Evolutionary conservation across 2,329 filamentous ascomycete genomes (phyloP), one percentile per base, ranked within the genome.

Genomic region (Cladobotryum protrusum): DNA sequence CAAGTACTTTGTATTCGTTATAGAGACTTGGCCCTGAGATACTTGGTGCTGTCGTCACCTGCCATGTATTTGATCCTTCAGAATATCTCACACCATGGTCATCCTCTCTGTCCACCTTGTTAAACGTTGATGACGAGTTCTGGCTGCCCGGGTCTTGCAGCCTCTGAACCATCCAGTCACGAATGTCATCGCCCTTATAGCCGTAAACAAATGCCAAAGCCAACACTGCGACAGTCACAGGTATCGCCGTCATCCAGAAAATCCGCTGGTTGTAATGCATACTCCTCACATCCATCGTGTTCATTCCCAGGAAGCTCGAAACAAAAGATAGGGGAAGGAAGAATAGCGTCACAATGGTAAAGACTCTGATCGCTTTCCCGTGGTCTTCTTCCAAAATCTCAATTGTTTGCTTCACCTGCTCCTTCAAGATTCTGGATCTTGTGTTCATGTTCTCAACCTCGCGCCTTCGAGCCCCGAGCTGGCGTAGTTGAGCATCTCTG

Each of bases 271-370:
- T 62, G 1, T 60, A 52, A 5, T 66, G 57, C 57, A 68, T 69
- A 50, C 74, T 63, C 17, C 70, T 63, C 6, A 74, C 61, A 53
- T 72, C 72, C 17, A 61, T 59, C 3, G 70, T 71, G 56, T 74
- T 74, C 68, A 74, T 73, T 19, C 71, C 71, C 53, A 74, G 63
- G 47, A 70, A 66, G 46, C 64, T 66, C 3, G 58, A 32, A 4
- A 53, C 37, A 24, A 53, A 53, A 5, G 52, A 54, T 57, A 53
- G 20, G 14, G 47, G 50, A 12, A 71, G 53, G 54, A 71, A 71
- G 17, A 72, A 59, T 12, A 70, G 60, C 2, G 69, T 71, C 6
- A 70, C 68, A 48, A 71, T 65, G 17, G 70, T 72, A 54, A 72
- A 70, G 1, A 62, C 60, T 3, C 61, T 53, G 32, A 69, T 65